Conservation (phyloP, 257 asterid species). For the Oldenlandia corymbosa region DNA sequence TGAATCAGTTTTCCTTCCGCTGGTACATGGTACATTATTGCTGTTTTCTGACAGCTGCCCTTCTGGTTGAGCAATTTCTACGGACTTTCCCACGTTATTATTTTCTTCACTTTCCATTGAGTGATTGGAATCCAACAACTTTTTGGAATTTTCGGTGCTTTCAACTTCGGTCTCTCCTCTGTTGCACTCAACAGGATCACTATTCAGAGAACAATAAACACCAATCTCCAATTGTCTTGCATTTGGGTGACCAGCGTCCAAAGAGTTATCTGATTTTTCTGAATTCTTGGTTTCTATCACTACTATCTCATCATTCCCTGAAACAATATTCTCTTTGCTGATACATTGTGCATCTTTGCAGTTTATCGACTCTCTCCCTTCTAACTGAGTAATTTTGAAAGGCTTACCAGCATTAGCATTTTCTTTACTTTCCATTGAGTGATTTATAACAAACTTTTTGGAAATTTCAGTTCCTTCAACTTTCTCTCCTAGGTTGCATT, state of each 20-base stretch:
- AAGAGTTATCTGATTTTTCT: slow-evolving; percentile 4
- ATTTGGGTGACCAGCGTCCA: not conserved
- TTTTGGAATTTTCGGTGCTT: not conserved
- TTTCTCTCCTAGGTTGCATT: too few species aligned
- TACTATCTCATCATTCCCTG: too few species aligned
- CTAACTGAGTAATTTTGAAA: too few species aligned
- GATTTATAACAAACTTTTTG: too few species aligned
- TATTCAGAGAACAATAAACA: slow-evolving; percentile 1
- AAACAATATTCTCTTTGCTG: too few species aligned
- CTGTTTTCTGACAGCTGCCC: not conserved
- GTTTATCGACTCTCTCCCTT: too few species aligned
- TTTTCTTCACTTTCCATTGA: not conserved
- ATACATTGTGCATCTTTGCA: too few species aligned
- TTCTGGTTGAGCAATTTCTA: not conserved
- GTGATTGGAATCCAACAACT: not conserved
- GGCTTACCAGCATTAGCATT: too few species aligned
- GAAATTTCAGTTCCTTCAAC: too few species aligned
- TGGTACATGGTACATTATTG: not conserved
- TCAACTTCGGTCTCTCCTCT: slow-evolving; percentile 9
- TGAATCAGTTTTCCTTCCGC: slow-evolving; percentile 8
- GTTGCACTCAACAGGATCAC: not conserved
- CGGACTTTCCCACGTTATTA: not conserved
- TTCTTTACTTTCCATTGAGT: too few species aligned
- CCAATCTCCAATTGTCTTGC: too few species aligned
- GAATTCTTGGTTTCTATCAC: too few species aligned